Evolutionary conservation across 495 filamentous ascomycete genomes (phyloP).

Genomic region (Talaromyces thailandensis): DNA sequence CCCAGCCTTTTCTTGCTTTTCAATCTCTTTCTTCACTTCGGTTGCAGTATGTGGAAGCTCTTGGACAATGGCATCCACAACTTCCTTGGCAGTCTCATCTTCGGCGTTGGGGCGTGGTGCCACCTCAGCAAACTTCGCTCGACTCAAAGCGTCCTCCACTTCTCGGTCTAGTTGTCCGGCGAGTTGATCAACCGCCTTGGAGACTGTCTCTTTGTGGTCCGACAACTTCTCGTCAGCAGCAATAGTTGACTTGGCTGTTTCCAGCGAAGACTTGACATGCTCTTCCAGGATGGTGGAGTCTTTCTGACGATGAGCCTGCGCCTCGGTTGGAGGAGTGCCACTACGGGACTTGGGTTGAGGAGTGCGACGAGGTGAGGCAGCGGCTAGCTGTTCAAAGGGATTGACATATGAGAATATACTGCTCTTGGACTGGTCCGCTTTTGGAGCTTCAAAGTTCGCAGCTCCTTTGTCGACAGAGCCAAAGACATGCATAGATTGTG

Average conservation of each 20-base stretch:
- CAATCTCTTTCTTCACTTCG: constrained; percentile 20
- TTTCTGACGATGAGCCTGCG: constrained; percentile 15
- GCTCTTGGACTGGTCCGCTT: constrained; percentile 22
- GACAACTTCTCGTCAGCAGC: neutral
- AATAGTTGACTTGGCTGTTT: neutral
- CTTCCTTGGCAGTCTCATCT: constrained; percentile 24
- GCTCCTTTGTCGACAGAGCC: constrained; percentile 19
- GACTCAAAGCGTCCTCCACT: constrained; percentile 54
- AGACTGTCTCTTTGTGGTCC: constrained; percentile 54
- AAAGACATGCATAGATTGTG: constrained; percentile 29
- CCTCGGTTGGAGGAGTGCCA: constrained; percentile 26
- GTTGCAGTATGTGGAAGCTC: constrained; percentile 27
- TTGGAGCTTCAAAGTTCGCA: constrained; percentile 18
- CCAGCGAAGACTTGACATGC: neutral
- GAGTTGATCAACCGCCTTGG: constrained; percentile 60
- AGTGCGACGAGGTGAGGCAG: constrained; percentile 50
- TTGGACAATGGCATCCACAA: constrained; percentile 23
- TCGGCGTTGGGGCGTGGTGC: constrained; percentile 15
- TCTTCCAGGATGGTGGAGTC: neutral
- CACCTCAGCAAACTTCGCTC: constrained; percentile 30
- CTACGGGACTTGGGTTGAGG: constrained; percentile 31
- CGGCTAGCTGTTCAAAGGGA: constrained; percentile 68
- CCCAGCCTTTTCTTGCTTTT: constrained; percentile 35
- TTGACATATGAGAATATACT: constrained; percentile 68
- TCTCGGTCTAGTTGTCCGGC: constrained; percentile 60